These are phyloP conservation scores for Chytriomyces sp. DNA, from an alignment of 192 early-diverging fungal species.

Conservation along the genomic window DNA sequence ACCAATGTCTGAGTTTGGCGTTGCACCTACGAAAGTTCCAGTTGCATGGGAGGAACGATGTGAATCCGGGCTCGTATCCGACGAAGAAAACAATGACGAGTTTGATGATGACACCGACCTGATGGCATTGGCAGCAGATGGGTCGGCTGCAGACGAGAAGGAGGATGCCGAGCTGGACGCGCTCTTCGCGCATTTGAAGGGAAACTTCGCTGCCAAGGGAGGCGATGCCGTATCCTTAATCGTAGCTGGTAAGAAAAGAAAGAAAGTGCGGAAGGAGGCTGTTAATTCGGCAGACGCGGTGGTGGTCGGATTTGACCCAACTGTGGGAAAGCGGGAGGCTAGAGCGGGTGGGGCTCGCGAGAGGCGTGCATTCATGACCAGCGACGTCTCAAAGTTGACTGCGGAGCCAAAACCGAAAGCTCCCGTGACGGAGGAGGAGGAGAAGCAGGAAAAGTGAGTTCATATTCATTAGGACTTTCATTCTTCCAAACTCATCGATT, in stretches of 20 bases:
- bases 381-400: conserved; percentile 8
- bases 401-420: conserved; percentile 14
- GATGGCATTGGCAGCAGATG: not conserved
- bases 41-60: not conserved
- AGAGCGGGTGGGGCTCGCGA: not conserved
- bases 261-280: not conserved
- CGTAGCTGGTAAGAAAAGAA: not conserved
- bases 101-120: conserved; percentile 6
- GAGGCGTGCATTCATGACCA: conserved; percentile 14
- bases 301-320: not conserved
- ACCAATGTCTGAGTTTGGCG: not conserved
- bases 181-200: too few relatives aligned
- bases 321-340: not conserved
- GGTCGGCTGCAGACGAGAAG: not conserved
- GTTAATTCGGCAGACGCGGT: conserved; percentile 11
- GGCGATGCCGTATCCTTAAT: not conserved
- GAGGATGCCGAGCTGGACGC: not conserved
- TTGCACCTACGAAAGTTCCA: not conserved
- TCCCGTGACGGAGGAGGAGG: conserved; percentile 13
- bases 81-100: not conserved
- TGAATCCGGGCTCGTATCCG: too few relatives aligned
- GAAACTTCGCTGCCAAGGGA: not conserved
- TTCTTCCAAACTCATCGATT: too few relatives aligned
- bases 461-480: not conserved
- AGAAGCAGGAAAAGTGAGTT: conserved; percentile 25